Evolutionary conservation across 441 rosid species (phyloP), one percentile per base, ranked within the genome.

Genomic region (Hura crepitans): DNA sequence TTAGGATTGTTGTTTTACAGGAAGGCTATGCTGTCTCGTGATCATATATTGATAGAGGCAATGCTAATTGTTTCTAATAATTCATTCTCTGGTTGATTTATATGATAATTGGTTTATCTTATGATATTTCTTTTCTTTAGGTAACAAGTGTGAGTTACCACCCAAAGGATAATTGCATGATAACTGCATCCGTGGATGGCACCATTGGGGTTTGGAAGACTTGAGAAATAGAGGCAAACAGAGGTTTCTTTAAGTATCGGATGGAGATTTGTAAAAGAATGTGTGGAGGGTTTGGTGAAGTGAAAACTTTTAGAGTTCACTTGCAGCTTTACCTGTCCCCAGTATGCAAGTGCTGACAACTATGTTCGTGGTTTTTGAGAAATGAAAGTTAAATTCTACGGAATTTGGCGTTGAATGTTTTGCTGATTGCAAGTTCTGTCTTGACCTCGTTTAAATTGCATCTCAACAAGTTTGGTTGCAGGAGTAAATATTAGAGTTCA

Each of bases 91-190:
- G 47, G 45, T 59, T 46, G 20, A 61, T 37, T 13, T 17, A 46
- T 11, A 7, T 53, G 55, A 18, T 53, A 27, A 54, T 28, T 15
- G 33, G 25, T 27, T 28, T 12, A n/a, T 27, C 66, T 60, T 59
- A 35, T 47, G 14, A 14, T 42, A 42, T 9, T 42, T 43, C 60
- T 27, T 33, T 66, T 33, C 61, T 69, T 69, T 83, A 94, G 99
- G 94, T 95, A 39, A 92, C 97, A 51, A 95, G 97, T 56, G 93
- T 92, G 77, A 95, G 98, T 77, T 92, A 95, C 81, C 99, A 92
- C 72, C 98, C 98, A 6, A 90, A 85, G 62, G 97, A 90, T 15
- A 79, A 83, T 58, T 87, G 93, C 72, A 87, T 95, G 98, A 73
- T 92, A 72, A 89, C 90, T 45, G 88, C 97, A 46, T 95, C 99